Conservation (phyloP, 2,329 filamentous ascomycete species). For the Periconia digitata region DNA sequence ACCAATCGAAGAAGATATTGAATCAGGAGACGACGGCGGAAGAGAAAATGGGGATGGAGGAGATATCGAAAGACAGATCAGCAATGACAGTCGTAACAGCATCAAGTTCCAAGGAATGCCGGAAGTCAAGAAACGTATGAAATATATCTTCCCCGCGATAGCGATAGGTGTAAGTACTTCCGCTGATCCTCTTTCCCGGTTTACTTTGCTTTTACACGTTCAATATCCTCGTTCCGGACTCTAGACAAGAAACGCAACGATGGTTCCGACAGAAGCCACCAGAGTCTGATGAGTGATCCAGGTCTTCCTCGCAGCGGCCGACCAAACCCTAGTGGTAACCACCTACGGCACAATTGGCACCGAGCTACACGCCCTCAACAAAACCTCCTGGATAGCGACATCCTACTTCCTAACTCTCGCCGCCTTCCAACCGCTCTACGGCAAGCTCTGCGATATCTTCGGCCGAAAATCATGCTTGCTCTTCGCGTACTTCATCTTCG, state of each 20-base stretch:
- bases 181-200: not conserved
- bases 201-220: not conserved
- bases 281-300: too few species aligned
- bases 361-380: slow-evolving; percentile 72
- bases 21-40: slow-evolving; percentile 17
- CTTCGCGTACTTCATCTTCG: slow-evolving; percentile 66
- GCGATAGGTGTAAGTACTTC: slow-evolving; percentile 60
- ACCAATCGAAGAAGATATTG: slow-evolving; percentile 11
- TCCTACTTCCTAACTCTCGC: slow-evolving; percentile 74
- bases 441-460: slow-evolving; percentile 71
- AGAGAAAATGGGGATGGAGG: slow-evolving; percentile 19
- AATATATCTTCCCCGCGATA: slow-evolving; percentile 62
- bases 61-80: slow-evolving; percentile 40
- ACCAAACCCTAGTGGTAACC: slow-evolving; percentile 77
- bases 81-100: slow-evolving; percentile 27
- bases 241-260: too few species aligned
- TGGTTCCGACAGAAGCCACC: too few species aligned
- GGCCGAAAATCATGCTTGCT: slow-evolving; percentile 67
- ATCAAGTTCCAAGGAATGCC: slow-evolving; percentile 49
- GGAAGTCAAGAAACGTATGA: slow-evolving; percentile 54
- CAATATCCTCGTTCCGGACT: too few species aligned
- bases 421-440: slow-evolving; percentile 74
- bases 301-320: slow-evolving; percentile 71
- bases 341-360: slow-evolving; percentile 77
- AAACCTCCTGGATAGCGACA: slow-evolving; percentile 72